Percentiles rank a stretch among this genome's conserved stretches.
These are phyloP conservation scores for Fusarium neocosmosporiellum DNA, from an alignment of 2,329 filamentous ascomycete species.

Conservation along the genomic window DNA sequence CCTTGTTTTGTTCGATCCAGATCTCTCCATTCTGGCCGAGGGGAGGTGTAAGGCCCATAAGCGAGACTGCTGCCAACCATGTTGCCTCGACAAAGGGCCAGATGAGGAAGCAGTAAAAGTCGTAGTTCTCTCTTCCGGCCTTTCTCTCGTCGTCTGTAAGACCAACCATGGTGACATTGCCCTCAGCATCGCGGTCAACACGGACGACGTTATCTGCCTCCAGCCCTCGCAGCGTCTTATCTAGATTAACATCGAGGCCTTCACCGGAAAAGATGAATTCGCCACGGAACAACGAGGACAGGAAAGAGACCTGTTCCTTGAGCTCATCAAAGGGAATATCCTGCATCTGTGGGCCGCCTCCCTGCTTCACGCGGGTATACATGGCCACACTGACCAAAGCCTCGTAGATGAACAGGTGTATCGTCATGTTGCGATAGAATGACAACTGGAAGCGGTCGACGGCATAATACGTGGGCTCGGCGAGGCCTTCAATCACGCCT, in stretches of 20 bases:
- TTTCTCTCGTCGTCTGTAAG: slow-evolving; percentile 80
- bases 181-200: slow-evolving; percentile 67
- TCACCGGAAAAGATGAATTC: slow-evolving; percentile 97
- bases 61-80: slow-evolving; percentile 89
- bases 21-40: slow-evolving; percentile 66
- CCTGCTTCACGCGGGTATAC: slow-evolving; percentile 91
- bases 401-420: slow-evolving; percentile 96
- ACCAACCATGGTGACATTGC: slow-evolving; percentile 74
- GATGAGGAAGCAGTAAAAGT: slow-evolving; percentile 98
- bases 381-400: slow-evolving; percentile 89
- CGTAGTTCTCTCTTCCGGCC: slow-evolving; percentile 90
- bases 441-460: slow-evolving; percentile 97
- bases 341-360: slow-evolving; percentile 85
- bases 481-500: slow-evolving; percentile 79
- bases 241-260: slow-evolving; percentile 82
- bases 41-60: slow-evolving; percentile 88
- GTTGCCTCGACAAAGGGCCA: slow-evolving; percentile 98
- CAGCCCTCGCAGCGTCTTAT: slow-evolving; percentile 80
- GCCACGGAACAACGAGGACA: slow-evolving; percentile 92
- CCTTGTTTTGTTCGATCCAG: slow-evolving; percentile 83
- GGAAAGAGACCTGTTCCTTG: slow-evolving; percentile 83
- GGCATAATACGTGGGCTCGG: slow-evolving; percentile 93
- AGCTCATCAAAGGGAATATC: slow-evolving; percentile 81
- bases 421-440: slow-evolving; percentile 99
- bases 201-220: slow-evolving; percentile 83